Base-by-base conservation (phyloP, 352 stramenopile genomes). In the Phytopythium kandeliae region DNA sequence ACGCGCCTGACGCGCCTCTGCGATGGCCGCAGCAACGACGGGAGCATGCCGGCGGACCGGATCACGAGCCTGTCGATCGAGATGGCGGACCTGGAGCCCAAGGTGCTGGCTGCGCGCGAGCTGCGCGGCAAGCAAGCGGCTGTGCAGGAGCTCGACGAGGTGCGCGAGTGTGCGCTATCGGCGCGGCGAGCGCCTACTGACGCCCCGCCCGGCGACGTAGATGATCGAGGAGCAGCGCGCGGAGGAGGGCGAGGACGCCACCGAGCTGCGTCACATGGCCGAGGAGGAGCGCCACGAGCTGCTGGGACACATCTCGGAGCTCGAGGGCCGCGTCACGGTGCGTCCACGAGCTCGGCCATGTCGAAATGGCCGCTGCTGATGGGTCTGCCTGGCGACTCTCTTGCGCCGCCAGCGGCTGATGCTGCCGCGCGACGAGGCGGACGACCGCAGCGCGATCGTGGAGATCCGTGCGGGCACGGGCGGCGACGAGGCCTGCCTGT, bases 401-500 rank as follows among this genome's bases (percentile, higher is more conserved):
- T n/a, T n/a, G n/a, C n/a, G n/a, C 28, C 1, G 25, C 25, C 38
- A 84, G 73, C 69, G 78, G 2, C 58, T 90, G 19, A 90, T 92
- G 79, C 68, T 92, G 35, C 82, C 82, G 22, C 74, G 77, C 6
- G 85, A 96, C 63, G 65, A 77, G 48, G 74, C 96, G 55, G 97
- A 99, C 63, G 85, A 98, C 41, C 90, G 96, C 55, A 98, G 97
- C 62, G 96, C 96, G 37, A 98, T 99, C 71, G 53, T 99, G 5
- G 96, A 99, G 71, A 98, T 99, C 38, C 86, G 90, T 10, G 86
- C 91, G 6, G 96, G 96, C 42, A 98, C 96, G 8, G 97, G 97
- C 43, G 97, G 97, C 22, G 95, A 96, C 26, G 97, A 99, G 61
- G 96, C 96, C 9, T 97, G 85, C 61, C 84, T 99, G 21, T 99